Percentiles rank a stretch among this genome's conserved stretches.
These are phyloP conservation scores for Sarocladium brachiariae DNA, from an alignment of 2,329 filamentous ascomycete species.

Conservation along the genomic window DNA sequence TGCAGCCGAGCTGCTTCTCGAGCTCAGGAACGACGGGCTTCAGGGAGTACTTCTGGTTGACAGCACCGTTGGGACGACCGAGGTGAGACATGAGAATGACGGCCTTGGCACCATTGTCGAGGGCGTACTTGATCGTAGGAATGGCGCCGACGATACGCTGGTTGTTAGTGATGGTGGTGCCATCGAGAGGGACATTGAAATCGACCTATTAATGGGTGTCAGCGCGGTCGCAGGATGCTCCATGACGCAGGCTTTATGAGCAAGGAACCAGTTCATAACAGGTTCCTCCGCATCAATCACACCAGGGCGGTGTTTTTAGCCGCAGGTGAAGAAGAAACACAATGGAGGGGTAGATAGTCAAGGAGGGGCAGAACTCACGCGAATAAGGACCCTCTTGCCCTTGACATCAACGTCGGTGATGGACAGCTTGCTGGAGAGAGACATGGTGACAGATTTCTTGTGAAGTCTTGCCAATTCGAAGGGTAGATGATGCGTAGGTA, in stretches of 20 bases:
- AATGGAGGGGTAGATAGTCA: slow-evolving; percentile 23
- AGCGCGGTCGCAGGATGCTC: neutral
- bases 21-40: slow-evolving; percentile 87
- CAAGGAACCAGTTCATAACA: neutral
- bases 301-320: too few species aligned
- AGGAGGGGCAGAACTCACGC: slow-evolving; percentile 52
- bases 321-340: slow-evolving; percentile 4
- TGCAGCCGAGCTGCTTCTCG: slow-evolving; percentile 79
- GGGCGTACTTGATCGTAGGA: slow-evolving; percentile 89
- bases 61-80: slow-evolving; percentile 85
- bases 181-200: slow-evolving; percentile 98
- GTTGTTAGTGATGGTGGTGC: slow-evolving; percentile 90
- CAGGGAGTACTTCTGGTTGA: slow-evolving; percentile 89
- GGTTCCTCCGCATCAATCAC: too few species aligned
- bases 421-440: slow-evolving; percentile 96
- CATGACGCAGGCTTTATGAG: neutral
- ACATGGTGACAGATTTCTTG: slow-evolving; percentile 56
- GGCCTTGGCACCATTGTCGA: slow-evolving; percentile 83
- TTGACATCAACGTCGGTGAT: slow-evolving; percentile 96
- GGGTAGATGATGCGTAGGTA: neutral
- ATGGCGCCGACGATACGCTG: slow-evolving; percentile 96
- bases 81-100: slow-evolving; percentile 98
- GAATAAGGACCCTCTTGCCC: slow-evolving; percentile 96
- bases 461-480: neutral
- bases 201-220: slow-evolving; percentile 61